These are phyloP conservation scores for Calonectria crousiana DNA, from an alignment of 2,329 filamentous ascomycete species.

Conservation along the genomic window DNA sequence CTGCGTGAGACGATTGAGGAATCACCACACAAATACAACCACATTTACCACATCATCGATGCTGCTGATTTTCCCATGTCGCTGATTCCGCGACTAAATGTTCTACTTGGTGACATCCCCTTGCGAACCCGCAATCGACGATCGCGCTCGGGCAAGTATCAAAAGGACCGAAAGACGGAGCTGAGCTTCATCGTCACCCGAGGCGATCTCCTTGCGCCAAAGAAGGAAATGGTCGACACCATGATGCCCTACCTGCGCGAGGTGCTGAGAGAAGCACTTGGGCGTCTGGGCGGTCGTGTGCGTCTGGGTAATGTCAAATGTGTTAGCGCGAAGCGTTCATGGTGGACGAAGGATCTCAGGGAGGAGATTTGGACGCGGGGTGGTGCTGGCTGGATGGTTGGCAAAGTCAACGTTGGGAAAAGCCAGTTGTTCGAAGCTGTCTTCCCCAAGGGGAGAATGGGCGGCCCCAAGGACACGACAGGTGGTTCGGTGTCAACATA, in stretches of 20 bases:
- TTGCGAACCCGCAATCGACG: conserved; percentile 86
- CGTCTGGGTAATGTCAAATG: conserved; percentile 89
- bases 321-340: conserved; percentile 86
- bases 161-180: conserved; percentile 76
- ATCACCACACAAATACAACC: conserved; percentile 90
- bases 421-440: conserved; percentile 90
- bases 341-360: conserved; percentile 92
- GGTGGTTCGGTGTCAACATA: conserved; percentile 31
- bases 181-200: conserved; percentile 93
- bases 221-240: conserved; percentile 84
- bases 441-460: conserved; percentile 80
- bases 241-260: conserved; percentile 88
- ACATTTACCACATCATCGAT: conserved; percentile 95
- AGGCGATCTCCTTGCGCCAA: conserved; percentile 86
- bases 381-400: conserved; percentile 94
- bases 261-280: conserved; percentile 82
- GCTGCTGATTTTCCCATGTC: conserved; percentile 98
- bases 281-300: conserved; percentile 74
- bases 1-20: conserved; percentile 88
- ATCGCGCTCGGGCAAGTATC: conserved; percentile 75
- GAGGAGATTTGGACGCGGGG: conserved; percentile 87
- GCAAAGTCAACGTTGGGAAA: conserved; percentile 98
- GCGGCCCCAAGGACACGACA: conserved; percentile 36
- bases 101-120: conserved; percentile 77
- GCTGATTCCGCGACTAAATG: conserved; percentile 80